Percentiles rank a stretch among this genome's conserved stretches.
Conservation (phyloP, 2,329 filamentous ascomycete species). For the Elsinoe arachidis region DNA sequence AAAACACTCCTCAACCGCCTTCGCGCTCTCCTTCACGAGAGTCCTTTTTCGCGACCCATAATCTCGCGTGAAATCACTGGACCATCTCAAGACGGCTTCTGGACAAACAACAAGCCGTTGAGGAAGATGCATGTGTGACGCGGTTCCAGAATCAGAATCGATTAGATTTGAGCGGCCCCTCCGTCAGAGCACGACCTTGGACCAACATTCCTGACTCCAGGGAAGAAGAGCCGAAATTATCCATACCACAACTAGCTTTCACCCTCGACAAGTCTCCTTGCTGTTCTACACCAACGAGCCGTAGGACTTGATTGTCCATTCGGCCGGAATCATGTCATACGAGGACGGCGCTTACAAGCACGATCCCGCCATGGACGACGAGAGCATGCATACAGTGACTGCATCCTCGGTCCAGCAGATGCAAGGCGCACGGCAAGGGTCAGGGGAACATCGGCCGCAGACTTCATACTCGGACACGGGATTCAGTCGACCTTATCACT, state of each 20-base stretch:
- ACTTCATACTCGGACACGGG: slow-evolving; percentile 46
- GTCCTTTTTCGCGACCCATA: not conserved
- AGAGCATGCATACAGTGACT: slow-evolving; percentile 41
- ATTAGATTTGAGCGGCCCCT: slow-evolving; percentile 11
- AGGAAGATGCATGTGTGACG: not conserved
- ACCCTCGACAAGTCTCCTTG: not conserved
- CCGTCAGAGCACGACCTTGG: slow-evolving; percentile 10
- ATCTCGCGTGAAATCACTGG: not conserved
- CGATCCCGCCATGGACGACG: slow-evolving; percentile 35
- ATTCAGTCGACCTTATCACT: slow-evolving; percentile 37
- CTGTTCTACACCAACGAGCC: not conserved
- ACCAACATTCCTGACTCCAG: slow-evolving; percentile 3
- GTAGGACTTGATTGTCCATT: not conserved
- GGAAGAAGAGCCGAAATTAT: slow-evolving; percentile 5
- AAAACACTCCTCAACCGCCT: not conserved
- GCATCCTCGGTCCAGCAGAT: slow-evolving; percentile 29
- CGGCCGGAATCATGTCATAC: slow-evolving; percentile 4
- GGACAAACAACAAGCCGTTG: not conserved
- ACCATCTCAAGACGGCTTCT: not conserved
- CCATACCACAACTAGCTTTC: not conserved
- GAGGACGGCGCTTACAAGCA: slow-evolving; percentile 17
- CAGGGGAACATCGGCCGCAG: slow-evolving; percentile 42
- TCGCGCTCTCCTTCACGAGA: not conserved
- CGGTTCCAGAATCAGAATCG: slow-evolving; percentile 1
- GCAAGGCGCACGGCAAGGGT: slow-evolving; percentile 19